A percentile compares a stretch with the other conserved stretches of the same genome.
Evolutionary conservation across 2,329 filamentous ascomycete genomes (phyloP).

Genomic region (Aspergillus spinulosporus): DNA sequence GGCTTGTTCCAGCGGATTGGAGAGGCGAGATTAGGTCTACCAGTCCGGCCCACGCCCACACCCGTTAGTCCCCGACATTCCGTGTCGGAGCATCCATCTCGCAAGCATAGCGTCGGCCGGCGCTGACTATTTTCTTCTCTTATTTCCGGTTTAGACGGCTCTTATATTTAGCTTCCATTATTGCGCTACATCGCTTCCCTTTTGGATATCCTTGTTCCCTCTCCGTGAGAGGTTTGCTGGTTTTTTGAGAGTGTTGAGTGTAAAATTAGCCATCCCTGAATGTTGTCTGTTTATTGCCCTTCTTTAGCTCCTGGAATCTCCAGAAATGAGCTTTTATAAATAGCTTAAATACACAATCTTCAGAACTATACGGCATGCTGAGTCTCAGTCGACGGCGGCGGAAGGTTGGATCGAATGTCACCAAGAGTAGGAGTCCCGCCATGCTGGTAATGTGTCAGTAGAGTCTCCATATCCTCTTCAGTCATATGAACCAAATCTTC

Average conservation of each 20-base stretch:
- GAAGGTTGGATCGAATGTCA: constrained; percentile 30
- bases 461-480: constrained; percentile 77
- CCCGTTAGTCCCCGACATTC: constrained; percentile 39
- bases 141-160: constrained; percentile 6
- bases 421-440: constrained; percentile 41
- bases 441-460: constrained; percentile 71
- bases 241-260: constrained; percentile 22
- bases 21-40: constrained; percentile 63
- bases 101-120: constrained; percentile 32
- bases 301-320: constrained; percentile 1
- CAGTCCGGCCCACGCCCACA: constrained; percentile 29
- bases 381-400: neutral
- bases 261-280: constrained; percentile 23
- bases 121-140: constrained; percentile 16
- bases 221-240: constrained; percentile 21
- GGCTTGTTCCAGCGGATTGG: constrained; percentile 78
- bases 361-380: neutral
- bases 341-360: constrained; percentile 2
- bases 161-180: neutral
- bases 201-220: constrained; percentile 34
- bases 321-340: constrained; percentile 14
- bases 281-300: constrained; percentile 14
- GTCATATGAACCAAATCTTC: constrained; percentile 81
- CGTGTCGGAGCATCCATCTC: constrained; percentile 33
- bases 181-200: constrained; percentile 9